A percentile compares a stretch with the other conserved stretches of the same genome.
These are phyloP conservation scores for Zelopaecilomyces penicillatus DNA, from an alignment of 2,329 filamentous ascomycete species.

Conservation along the genomic window DNA sequence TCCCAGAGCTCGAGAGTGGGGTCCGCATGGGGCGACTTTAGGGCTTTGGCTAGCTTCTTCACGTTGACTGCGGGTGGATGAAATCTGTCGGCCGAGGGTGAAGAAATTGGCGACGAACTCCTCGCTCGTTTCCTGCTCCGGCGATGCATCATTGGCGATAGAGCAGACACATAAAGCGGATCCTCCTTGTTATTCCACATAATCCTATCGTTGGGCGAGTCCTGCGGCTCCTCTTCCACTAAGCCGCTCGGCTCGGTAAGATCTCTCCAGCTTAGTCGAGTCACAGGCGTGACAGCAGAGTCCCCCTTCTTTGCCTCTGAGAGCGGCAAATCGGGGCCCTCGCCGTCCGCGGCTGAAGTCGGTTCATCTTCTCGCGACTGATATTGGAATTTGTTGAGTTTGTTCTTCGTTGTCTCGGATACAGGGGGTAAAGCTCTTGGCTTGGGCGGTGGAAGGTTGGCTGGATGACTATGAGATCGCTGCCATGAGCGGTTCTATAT, in stretches of 20 bases:
- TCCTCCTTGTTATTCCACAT: conserved; percentile 49
- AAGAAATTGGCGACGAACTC: conserved; percentile 66
- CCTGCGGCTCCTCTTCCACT: conserved; percentile 35
- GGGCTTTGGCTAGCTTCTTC: conserved; percentile 46
- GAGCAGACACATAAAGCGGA: conserved; percentile 28
- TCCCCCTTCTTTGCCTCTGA: conserved; percentile 16
- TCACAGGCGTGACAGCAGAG: conserved; percentile 36
- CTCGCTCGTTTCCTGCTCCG: conserved; percentile 58
- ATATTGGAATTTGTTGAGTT: conserved; percentile 49
- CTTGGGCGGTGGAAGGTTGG: conserved; percentile 25
- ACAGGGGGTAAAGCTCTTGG: conserved; percentile 37
- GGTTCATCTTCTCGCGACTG: conserved; percentile 16
- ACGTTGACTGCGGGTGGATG: conserved; percentile 45
- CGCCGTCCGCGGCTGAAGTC: conserved; percentile 10
- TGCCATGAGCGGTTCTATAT: conserved; percentile 35
- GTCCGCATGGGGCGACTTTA: conserved; percentile 62
- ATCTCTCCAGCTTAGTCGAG: conserved; percentile 49
- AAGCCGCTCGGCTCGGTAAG: conserved; percentile 40
- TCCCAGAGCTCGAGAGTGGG: conserved; percentile 72
- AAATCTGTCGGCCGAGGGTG: conserved; percentile 45
- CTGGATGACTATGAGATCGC: conserved; percentile 44
- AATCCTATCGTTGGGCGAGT: conserved; percentile 53
- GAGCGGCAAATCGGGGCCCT: conserved; percentile 3
- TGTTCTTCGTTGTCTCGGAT: conserved; percentile 52
- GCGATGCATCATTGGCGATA: conserved; percentile 42